phyloP scores from a whole-genome alignment of 2,329 filamentous ascomycete genomes.

The Cladosporium velox region DNA sequence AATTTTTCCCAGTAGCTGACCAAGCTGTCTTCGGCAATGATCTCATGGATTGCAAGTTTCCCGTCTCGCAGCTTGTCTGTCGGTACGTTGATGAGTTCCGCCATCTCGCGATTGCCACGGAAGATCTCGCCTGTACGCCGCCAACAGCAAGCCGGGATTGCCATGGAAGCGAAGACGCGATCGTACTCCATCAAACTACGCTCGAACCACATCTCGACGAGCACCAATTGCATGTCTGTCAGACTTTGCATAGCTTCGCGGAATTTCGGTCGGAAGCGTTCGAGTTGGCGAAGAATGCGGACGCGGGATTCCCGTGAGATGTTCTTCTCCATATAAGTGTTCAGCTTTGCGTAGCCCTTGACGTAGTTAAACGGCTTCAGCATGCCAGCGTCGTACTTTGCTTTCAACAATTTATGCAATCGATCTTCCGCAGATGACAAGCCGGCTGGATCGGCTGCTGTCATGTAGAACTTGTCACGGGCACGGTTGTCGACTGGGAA shows the following conservation, averaged over 20 bases:
- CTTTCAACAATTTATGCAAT: conserved; percentile 90
- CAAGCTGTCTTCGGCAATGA: conserved; percentile 89
- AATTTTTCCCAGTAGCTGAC: conserved; percentile 99
- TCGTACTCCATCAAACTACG: conserved; percentile 96
- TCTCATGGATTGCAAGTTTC: conserved; percentile 91
- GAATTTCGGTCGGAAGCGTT: conserved; percentile 93
- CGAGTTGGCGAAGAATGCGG: conserved; percentile 87
- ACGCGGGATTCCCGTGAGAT: conserved; percentile 80
- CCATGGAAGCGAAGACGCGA: conserved; percentile 98
- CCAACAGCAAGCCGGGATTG: conserved; percentile 97
- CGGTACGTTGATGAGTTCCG: conserved; percentile 88
- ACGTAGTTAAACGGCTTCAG: conserved; percentile 98
- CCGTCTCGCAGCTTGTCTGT: conserved; percentile 90
- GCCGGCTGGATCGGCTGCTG: conserved; percentile 90
- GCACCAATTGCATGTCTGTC: conserved; percentile 90
- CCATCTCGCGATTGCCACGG: conserved; percentile 97
- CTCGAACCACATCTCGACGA: conserved; percentile 99
- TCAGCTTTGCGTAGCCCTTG: conserved; percentile 87
- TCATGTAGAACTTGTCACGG: conserved; percentile 89
- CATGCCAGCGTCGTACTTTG: conserved; percentile 93
- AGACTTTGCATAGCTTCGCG: conserved; percentile 89
- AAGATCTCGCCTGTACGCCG: conserved; percentile 95
- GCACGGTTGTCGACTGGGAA: conserved; percentile 66
- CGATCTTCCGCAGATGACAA: conserved; percentile 85
- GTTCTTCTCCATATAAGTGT: conserved; percentile 88